A percentile compares a stretch with the other conserved stretches of the same genome.
These are phyloP conservation scores for Rhizopus sp. DNA, from an alignment of 371 early-diverging fungal species.

Conservation along the genomic window DNA sequence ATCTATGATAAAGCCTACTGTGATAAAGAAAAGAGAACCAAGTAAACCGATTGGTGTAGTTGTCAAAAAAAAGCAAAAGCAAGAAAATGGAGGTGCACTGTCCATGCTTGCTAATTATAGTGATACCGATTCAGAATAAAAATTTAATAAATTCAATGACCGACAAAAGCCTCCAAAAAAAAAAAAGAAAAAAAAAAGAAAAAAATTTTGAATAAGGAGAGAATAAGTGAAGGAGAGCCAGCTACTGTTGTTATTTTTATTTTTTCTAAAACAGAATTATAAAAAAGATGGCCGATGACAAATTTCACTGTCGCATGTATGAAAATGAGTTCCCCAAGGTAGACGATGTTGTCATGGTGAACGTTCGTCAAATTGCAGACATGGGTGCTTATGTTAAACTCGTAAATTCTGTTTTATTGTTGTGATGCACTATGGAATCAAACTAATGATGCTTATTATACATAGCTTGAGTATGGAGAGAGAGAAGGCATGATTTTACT, in stretches of 20 bases:
- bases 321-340: constrained; percentile 96
- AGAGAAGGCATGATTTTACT: constrained; percentile 98
- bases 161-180: neutral
- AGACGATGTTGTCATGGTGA: constrained; percentile 98
- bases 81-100: constrained; percentile 24
- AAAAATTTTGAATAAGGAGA: no score
- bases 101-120: constrained; percentile 38
- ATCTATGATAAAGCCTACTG: constrained; percentile 8
- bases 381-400: constrained; percentile 98
- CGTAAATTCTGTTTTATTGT: constrained; percentile 34
- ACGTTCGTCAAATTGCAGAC: constrained; percentile 96
- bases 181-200: no score
- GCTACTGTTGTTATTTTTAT: no score
- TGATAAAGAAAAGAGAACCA: constrained; percentile 25
- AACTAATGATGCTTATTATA: constrained; percentile 1
- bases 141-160: no score
- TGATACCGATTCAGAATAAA: constrained; percentile 14
- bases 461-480: constrained; percentile 82
- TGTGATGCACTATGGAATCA: neutral
- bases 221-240: no score
- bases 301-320: constrained; percentile 87
- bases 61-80: constrained; percentile 43
- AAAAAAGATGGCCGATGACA: constrained; percentile 32
- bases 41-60: constrained; percentile 3
- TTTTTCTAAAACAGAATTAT: neutral